Percentiles rank a stretch among this genome's conserved stretches.
Evolutionary conservation across 164 flowering plant species (phyloP).

Genomic region (Annona squamosa): DNA sequence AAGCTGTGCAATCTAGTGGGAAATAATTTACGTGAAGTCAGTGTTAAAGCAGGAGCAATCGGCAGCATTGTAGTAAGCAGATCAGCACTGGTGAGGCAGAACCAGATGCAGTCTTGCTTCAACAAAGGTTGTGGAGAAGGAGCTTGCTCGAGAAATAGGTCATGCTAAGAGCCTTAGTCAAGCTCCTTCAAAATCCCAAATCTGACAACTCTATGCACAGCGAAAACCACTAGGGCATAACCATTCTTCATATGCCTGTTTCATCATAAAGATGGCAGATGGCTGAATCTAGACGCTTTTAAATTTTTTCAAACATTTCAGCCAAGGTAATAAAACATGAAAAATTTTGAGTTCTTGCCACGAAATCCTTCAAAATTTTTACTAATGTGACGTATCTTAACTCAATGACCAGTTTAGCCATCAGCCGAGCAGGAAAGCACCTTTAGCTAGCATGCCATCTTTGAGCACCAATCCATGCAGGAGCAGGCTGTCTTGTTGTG

Average conservation of each 20-base stretch:
- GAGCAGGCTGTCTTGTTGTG: no score
- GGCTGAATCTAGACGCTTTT: conserved; percentile 18
- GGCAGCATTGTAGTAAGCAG: conserved; percentile 11
- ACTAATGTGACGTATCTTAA: background rate
- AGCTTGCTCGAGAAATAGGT: conserved; percentile 17
- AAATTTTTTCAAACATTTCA: conserved; percentile 18
- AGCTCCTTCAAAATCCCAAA: conserved; percentile 14
- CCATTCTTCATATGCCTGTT: conserved; percentile 7
- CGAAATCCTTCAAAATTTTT: background rate
- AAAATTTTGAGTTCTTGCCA: background rate
- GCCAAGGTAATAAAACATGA: conserved; percentile 16
- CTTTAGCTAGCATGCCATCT: no score
- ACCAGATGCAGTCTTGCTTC: conserved; percentile 15
- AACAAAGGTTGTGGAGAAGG: conserved; percentile 10
- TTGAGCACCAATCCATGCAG: no score
- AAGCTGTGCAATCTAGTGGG: no score
- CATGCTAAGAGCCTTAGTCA: conserved; percentile 18
- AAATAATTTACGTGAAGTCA: conserved; percentile 12
- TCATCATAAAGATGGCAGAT: conserved; percentile 13
- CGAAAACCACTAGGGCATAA: conserved; percentile 5
- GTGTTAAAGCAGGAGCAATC: conserved; percentile 20
- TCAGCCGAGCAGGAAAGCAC: background rate
- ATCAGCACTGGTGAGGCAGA: conserved; percentile 14
- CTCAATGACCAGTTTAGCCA: background rate
- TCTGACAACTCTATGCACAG: conserved; percentile 7